Evolutionary conservation across 2,329 filamentous ascomycete genomes (phyloP), one percentile per base, ranked within the genome.

Genomic region (Leptographium procerum): DNA sequence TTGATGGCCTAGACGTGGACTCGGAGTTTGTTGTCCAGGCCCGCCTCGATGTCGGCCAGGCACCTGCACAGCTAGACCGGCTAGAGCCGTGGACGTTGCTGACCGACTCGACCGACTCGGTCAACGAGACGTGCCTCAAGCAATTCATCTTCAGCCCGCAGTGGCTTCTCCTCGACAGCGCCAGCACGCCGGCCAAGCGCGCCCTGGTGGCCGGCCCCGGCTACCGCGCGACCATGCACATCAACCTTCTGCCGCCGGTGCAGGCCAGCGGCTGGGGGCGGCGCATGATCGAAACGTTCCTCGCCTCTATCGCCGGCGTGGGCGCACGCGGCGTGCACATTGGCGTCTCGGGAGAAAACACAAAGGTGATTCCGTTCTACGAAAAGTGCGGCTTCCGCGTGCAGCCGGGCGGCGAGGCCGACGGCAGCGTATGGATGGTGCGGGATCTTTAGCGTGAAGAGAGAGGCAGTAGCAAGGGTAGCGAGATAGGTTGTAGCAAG

Each of bases 201-300:
- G 69, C 69, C 55, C 60, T 75, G 52, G 68, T 65, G 19, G 59
- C 62, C 26, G 45, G 33, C 11, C 50, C 22, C 19, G 63, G 62
- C 55, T 76, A 71, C 62, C 65, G 70, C 59, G 75, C 71, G 4
- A 78, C 75, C 59, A 71, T 79, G 75, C 77, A 79, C 66, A 76
- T 79, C 56, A 74, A 80, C 61, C 60, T 80, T 62, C 65, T 79
- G 58, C 69, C 69, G 31, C 64, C 59, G 59, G 75, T 65, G 63
- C 75, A 77, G 68, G 69, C 70, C 0, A 60, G 65, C 31, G 77
- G 76, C 1, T 79, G 75, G 75, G 77, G 77, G 5, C 65, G 70
- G 58, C 66, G 66, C 68, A 57, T 75, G 68, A 67, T 77, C 54
- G 70, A 72, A 51, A 60, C 53, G 60, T 76, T 77, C 61, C 68